These are phyloP conservation scores for Plasmodium billcollinsi DNA, from an alignment of 169 alveolate species.

Conservation along the genomic window DNA sequence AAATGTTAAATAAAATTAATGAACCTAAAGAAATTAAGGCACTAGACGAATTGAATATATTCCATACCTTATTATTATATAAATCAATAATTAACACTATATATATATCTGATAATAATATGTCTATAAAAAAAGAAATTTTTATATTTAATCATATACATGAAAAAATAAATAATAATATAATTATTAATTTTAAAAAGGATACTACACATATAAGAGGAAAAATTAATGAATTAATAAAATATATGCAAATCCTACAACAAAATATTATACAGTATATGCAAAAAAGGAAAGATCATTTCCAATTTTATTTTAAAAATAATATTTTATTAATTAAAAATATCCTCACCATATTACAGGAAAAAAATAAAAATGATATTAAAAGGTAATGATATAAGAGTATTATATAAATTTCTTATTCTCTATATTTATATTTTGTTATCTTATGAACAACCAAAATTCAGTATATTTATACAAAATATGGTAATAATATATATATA, in stretches of 20 bases:
- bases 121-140: not conserved
- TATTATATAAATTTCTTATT: not conserved
- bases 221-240: conserved; percentile 62
- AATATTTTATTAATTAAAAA: conserved; percentile 45
- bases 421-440: not conserved
- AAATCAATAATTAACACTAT: conserved; percentile 39
- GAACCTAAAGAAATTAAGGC: not conserved
- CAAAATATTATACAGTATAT: conserved; percentile 53
- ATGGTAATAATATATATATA: not conserved
- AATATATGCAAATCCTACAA: conserved; percentile 59
- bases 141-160: conserved; percentile 18
- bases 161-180: conserved; percentile 15
- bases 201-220: conserved; percentile 17
- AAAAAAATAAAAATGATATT: conserved; percentile 55
- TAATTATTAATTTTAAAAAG: conserved; percentile 20
- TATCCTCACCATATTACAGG: conserved; percentile 29
- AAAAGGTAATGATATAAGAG: conserved; percentile 27
- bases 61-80: conserved; percentile 46
- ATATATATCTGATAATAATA: conserved; percentile 28
- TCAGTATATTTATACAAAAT: not conserved
- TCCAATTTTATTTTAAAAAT: conserved; percentile 18
- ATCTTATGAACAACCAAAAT: not conserved
- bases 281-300: conserved; percentile 19
- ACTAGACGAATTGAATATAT: conserved; percentile 16
- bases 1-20: conserved; percentile 5